Evolutionary conservation across 352 stramenopile species (phyloP).

Genomic region (Phytophthora multivora): DNA sequence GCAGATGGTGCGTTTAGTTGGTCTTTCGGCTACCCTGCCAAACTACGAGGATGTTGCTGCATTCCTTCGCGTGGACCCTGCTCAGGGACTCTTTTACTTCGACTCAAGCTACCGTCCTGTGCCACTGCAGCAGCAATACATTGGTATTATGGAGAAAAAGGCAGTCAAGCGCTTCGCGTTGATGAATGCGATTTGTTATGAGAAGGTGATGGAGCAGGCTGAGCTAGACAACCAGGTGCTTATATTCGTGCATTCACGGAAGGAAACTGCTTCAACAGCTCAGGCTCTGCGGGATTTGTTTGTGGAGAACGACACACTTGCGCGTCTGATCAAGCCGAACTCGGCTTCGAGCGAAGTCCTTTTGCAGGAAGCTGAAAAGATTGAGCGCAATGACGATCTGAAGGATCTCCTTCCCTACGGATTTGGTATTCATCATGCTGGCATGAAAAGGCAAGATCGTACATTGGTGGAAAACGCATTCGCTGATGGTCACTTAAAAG

Average conservation of each 20-base stretch:
- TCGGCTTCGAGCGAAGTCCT: constrained; percentile 92
- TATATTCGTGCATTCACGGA: constrained; percentile 99
- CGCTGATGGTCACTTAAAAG: constrained; percentile 95
- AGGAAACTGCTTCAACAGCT: constrained; percentile 97
- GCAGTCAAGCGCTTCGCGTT: constrained; percentile 98
- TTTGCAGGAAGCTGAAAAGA: constrained; percentile 91
- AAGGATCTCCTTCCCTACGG: constrained; percentile 99
- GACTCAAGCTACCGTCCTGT: constrained; percentile 99
- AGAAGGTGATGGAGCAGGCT: constrained; percentile 96
- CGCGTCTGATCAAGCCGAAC: constrained; percentile 89
- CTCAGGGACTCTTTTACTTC: constrained; percentile 99
- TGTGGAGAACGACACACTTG: constrained; percentile 95
- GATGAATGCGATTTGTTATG: constrained; percentile 99
- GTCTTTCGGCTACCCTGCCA: constrained; percentile 98
- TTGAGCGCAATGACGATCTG: constrained; percentile 96
- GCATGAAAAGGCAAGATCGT: constrained; percentile 97
- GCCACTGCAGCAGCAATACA: constrained; percentile 99
- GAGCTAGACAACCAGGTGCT: constrained; percentile 97
- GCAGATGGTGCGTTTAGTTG: constrained; percentile 97
- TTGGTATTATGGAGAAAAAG: constrained; percentile 99
- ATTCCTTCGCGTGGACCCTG: constrained; percentile 97
- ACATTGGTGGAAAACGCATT: constrained; percentile 99
- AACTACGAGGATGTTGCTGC: constrained; percentile 99
- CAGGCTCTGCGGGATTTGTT: constrained; percentile 96
- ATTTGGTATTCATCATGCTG: constrained; percentile 99